Base-by-base conservation (phyloP, 495 filamentous ascomycete species). In the Aspergillus diversus region DNA sequence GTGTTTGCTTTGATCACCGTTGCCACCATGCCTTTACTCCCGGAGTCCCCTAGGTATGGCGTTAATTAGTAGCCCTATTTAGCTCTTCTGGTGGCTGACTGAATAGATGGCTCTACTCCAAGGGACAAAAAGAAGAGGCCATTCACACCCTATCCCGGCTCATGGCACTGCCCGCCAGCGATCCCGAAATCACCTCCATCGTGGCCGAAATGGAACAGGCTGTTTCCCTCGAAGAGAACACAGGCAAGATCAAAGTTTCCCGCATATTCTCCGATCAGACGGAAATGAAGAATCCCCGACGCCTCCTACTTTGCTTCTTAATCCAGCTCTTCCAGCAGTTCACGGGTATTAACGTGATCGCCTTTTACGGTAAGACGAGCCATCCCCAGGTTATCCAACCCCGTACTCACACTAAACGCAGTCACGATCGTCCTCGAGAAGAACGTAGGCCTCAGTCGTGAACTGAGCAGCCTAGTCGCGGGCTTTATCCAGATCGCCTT, bases 401-500 rank as follows among this genome's bases (percentile, higher is more conserved):
- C 48, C 27, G 1, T 16, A 3, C n/a, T 50, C 35, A n/a, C 27
- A 60, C 21, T n/a, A 27, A 31, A n/a, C 27, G 21, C 31, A 60
- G 55, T 51, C 13, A 66, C 51, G 2, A 63, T 55, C 49, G 61
- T 52, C 0, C 60, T 55, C 21, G 59, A 61, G n/a, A 55, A 15
- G 8, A 61, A 61, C 32, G 58, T 74, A 32, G 70, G 71, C n/a
- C 55, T 74, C 42, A 57, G 31, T 16, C 43, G 57, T 8, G 57
- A 70, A 15, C 32, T 65, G 27, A 61, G 64, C 42, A 66, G 61
- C 33, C 60, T 84, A 57, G 75, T 78, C 37, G 80, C 83, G 60
- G 74, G 67, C 64, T 83, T 77, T 63, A 66, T 83, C 60, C 69
- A 80, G 34, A 67, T 84, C 49, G 65, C 80, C 33, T 84, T 84